Percentiles rank a stretch among this genome's conserved stretches.
Conservation (phyloP, 306 rosid genomes). For the Quercus gilva region DNA sequence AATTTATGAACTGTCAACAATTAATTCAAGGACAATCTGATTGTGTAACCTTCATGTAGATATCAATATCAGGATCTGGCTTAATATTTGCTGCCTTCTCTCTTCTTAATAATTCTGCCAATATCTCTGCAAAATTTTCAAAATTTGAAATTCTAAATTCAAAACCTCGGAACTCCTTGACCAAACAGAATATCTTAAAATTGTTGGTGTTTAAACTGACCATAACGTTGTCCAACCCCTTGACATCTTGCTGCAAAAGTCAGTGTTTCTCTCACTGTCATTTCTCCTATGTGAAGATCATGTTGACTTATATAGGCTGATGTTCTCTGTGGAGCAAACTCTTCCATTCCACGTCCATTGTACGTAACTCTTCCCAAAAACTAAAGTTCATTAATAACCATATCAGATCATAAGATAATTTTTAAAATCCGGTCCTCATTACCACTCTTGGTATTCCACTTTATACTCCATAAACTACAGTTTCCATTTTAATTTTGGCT, state of each 20-base stretch:
- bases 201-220: conserved; percentile 19
- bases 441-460: too few species aligned
- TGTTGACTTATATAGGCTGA: conserved; percentile 79
- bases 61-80: conserved; percentile 85
- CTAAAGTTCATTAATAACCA: conserved; percentile 30
- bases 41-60: conserved; percentile 64
- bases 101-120: conserved; percentile 73
- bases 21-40: neutral
- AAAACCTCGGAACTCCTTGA: neutral
- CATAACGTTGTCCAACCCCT: conserved; percentile 64
- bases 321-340: conserved; percentile 78
- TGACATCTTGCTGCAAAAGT: conserved; percentile 91
- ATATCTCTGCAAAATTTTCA: conserved; percentile 53
- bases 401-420: neutral
- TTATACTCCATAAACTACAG: too few species aligned
- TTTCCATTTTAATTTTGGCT: too few species aligned
- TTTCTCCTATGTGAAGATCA: conserved; percentile 84
- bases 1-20: neutral
- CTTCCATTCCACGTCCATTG: conserved; percentile 66
- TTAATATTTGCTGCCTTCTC: conserved; percentile 79
- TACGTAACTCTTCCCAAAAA: conserved; percentile 62
- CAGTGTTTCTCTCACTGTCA: conserved; percentile 93
- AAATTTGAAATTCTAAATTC: neutral
- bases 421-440: neutral
- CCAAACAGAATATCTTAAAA: neutral